phyloP scores from a whole-genome alignment of 257 asterid genomes.

The Apocynum venetum region DNA sequence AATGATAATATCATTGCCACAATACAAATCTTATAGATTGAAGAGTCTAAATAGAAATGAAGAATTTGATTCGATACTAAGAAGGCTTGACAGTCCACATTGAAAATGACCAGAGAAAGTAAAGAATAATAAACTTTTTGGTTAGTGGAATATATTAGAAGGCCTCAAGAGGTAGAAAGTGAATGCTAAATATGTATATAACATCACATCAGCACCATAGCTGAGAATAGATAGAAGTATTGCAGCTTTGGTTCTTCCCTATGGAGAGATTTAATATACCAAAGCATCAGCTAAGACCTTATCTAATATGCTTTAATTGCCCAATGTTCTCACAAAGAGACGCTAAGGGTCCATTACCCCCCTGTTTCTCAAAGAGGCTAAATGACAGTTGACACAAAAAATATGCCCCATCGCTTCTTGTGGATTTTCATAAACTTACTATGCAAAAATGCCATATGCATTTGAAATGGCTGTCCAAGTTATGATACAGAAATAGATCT shows the following conservation, averaged over 20 bases:
- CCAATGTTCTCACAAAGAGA: slow-evolving; percentile 8
- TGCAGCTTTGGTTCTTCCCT: too few relatives aligned
- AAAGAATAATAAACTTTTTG: not conserved
- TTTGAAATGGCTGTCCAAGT: too few relatives aligned
- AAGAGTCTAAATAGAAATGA: slow-evolving; percentile 9
- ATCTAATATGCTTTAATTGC: not conserved
- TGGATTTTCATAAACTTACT: too few relatives aligned
- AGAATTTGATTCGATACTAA: slow-evolving; percentile 19
- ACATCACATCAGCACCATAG: too few relatives aligned
- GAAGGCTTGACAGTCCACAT: not conserved
- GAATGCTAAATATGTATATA: not conserved
- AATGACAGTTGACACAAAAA: not conserved
- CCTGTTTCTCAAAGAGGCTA: not conserved
- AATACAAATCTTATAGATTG: not conserved
- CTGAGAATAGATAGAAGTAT: too few relatives aligned
- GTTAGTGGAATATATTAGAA: slow-evolving; percentile 14
- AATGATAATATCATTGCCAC: too few relatives aligned
- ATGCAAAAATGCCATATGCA: too few relatives aligned
- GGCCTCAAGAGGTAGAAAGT: not conserved
- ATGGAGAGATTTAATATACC: too few relatives aligned
- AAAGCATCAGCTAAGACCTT: not conserved
- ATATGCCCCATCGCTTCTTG: too few relatives aligned
- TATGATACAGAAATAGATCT: too few relatives aligned
- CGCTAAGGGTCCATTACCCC: slow-evolving; percentile 5
- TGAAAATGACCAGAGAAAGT: not conserved